Percentiles rank a stretch among this genome's conserved stretches.
phyloP scores from a whole-genome alignment of 2,329 filamentous ascomycete species.

The Ophiocordyceps camponoti-rufipedis region DNA sequence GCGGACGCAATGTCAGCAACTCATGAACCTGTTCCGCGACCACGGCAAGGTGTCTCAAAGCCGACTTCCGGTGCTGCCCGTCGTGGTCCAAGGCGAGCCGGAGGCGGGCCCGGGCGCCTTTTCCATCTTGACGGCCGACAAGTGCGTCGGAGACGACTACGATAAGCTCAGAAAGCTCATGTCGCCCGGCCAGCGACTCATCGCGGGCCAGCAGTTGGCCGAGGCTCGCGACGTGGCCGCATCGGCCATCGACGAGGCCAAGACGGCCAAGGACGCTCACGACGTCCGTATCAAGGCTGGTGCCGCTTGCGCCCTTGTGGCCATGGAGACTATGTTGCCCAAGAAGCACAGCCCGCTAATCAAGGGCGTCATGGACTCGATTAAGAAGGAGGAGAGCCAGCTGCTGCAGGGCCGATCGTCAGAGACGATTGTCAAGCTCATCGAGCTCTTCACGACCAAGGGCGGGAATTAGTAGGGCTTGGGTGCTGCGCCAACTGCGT shows the following conservation, averaged over 20 bases:
- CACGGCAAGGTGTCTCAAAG: constrained; percentile 62
- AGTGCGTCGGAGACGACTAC: constrained; percentile 69
- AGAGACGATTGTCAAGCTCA: constrained; percentile 62
- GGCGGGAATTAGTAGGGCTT: no score
- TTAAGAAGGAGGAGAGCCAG: constrained; percentile 85
- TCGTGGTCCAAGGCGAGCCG: constrained; percentile 83
- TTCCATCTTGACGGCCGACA: constrained; percentile 72
- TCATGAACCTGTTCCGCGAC: constrained; percentile 83
- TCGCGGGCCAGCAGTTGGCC: constrained; percentile 59
- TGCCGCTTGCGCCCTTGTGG: constrained; percentile 72
- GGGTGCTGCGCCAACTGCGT: no score
- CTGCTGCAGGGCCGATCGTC: constrained; percentile 79
- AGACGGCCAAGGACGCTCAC: constrained; percentile 56
- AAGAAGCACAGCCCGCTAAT: constrained; percentile 90
- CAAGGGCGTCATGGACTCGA: constrained; percentile 94
- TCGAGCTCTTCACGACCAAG: constrained; percentile 68
- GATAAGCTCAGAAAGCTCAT: constrained; percentile 79
- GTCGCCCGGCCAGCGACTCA: constrained; percentile 71
- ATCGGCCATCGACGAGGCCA: constrained; percentile 63
- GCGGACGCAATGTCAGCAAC: constrained; percentile 75
- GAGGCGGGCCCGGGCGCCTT: constrained; percentile 89
- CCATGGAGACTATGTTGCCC: constrained; percentile 69
- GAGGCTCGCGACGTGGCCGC: constrained; percentile 58
- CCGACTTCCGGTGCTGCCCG: constrained; percentile 64
- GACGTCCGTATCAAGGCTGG: constrained; percentile 77